Base-by-base conservation (phyloP, 352 stramenopile species). In the Globisporangium nunn region DNA sequence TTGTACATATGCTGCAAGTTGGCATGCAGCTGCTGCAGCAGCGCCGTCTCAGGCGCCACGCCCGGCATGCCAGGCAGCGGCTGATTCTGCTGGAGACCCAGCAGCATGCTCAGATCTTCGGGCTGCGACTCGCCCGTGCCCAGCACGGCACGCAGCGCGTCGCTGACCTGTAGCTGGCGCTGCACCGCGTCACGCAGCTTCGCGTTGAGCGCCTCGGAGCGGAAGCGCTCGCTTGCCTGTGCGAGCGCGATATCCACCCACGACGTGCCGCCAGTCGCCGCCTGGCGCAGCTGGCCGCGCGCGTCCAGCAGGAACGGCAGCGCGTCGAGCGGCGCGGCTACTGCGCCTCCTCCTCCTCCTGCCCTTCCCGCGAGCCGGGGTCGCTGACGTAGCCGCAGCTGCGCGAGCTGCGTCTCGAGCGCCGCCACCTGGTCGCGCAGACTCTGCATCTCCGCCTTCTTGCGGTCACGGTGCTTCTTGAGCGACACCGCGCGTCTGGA, bases 381-480 rank as follows among this genome's bases (percentile, higher is more conserved):
- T 6, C 17, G 12, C 33, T 43, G 50, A 23, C 23, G 23, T 3
- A 46, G 8, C 1, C 33, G 50, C 6, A 54, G 33, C 1, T 30
- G 29, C 10, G 40, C 23, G 40, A 58, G 52, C 11, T 18, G 41
- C 40, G 52, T n/a, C 41, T 58, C 40, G 30, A 58, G 41, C 29
- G 28, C 28, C 7, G 18, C n/a, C 28, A 30, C 30, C 10, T 58
- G 40, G 1, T 50, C 41, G 30, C 52, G 52, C 41, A 58, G 30
- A 14, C 17, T 41, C 52, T 50, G 23, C 15, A 31, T 11, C 41
- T 58, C 52, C 18, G 43, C 31, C 39, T 58, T 58, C 41, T 43
- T 58, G 52, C 52, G 41, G 15, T 31, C 29, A 17, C 41, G 52
- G 29, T 41, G 28, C 52, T 50, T 58, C 40, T 50, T 58, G 29